Conservation (phyloP, 1,139 yeast genomes). For the Taphrina confusa region DNA sequence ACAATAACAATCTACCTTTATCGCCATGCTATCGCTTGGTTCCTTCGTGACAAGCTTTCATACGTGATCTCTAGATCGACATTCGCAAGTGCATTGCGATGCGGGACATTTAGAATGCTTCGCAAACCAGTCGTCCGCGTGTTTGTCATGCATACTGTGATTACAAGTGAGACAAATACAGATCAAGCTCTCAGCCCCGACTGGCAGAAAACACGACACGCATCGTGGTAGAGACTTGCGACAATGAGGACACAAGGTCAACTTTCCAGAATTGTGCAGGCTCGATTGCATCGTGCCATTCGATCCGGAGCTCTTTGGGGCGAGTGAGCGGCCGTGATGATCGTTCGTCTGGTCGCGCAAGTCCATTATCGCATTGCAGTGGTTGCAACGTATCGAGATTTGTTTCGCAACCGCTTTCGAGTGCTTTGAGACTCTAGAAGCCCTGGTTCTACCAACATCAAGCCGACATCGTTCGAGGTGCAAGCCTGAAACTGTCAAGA, state of each 20-base stretch:
- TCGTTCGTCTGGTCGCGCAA: conserved; percentile 3
- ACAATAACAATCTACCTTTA: too few species aligned
- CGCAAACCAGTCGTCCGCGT: conserved; percentile 93
- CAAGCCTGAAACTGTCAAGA: conserved; percentile 82
- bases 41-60: background rate
- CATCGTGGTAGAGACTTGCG: conserved; percentile 54
- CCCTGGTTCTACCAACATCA: conserved; percentile 72
- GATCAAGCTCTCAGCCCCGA: conserved; percentile 60
- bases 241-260: conserved; percentile 33
- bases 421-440: conserved; percentile 54
- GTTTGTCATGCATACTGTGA: conserved; percentile 93
- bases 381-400: conserved; percentile 72
- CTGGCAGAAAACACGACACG: conserved; percentile 78
- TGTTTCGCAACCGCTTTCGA: conserved; percentile 60
- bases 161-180: conserved; percentile 87
- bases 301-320: background rate
- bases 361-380: conserved; percentile 63
- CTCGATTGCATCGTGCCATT: background rate
- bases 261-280: background rate
- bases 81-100: conserved; percentile 76
- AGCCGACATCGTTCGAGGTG: conserved; percentile 77
- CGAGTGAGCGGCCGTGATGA: background rate
- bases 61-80: conserved; percentile 9
- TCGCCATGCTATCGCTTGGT: too few species aligned
- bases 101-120: conserved; percentile 89